Conservation (phyloP, 257 asterid species). For the Eucommia ulmoides region DNA sequence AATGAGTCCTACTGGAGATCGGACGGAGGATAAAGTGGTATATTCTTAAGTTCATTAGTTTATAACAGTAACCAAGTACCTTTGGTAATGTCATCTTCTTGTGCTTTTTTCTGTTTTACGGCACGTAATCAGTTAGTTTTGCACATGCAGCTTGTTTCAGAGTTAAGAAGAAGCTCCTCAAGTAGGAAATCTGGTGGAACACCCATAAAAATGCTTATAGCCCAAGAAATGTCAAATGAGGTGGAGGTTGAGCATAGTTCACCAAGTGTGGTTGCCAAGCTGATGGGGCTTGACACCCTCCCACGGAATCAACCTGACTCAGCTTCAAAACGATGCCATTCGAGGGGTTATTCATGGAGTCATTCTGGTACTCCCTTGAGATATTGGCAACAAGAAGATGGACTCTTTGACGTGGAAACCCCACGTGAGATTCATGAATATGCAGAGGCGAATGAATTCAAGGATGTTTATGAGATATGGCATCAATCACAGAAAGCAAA, state of each 20-base stretch:
- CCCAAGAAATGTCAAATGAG: constrained; percentile 90
- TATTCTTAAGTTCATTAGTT: constrained; percentile 9
- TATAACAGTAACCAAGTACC: constrained; percentile 6
- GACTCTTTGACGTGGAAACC: constrained; percentile 21
- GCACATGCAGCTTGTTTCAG: constrained; percentile 42
- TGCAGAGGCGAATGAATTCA: constrained; percentile 39
- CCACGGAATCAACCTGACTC: constrained; percentile 37
- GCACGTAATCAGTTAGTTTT: constrained; percentile 11
- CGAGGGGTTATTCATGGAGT: constrained; percentile 35
- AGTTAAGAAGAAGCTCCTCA: constrained; percentile 30
- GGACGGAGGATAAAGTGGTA: constrained; percentile 62
- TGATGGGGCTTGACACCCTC: constrained; percentile 92
- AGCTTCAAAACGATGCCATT: constrained; percentile 28
- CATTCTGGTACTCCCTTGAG: constrained; percentile 50
- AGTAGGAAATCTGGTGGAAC: constrained; percentile 44
- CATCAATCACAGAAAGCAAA: constrained; percentile 33
- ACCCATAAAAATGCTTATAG: constrained; percentile 89
- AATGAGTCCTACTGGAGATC: constrained; percentile 40
- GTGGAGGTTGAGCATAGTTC: constrained; percentile 40
- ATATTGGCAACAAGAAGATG: constrained; percentile 59
- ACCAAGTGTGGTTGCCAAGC: constrained; percentile 80
- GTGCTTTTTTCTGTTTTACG: constrained; percentile 8
- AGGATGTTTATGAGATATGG: constrained; percentile 63
- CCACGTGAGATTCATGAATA: constrained; percentile 23
- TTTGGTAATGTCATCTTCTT: background rate